Evolutionary conservation across 2,329 filamentous ascomycete genomes (phyloP).

Genomic region (Helotiales sp.): DNA sequence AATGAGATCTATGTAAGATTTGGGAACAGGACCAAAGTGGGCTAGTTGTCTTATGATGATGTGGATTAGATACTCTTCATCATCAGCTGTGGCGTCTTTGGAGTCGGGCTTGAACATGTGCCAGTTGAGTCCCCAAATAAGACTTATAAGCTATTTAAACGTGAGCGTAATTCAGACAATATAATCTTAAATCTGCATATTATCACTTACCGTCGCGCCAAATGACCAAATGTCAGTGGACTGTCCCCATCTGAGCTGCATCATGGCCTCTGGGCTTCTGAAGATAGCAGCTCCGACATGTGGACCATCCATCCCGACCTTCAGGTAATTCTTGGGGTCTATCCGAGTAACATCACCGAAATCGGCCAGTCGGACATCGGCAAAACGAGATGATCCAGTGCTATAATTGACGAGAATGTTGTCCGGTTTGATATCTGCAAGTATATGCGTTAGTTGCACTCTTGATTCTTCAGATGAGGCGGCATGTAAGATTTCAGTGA

Average conservation of each 20-base stretch:
- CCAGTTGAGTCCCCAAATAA: slow-evolving; percentile 38
- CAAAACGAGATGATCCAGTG: slow-evolving; percentile 40
- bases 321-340: slow-evolving; percentile 35
- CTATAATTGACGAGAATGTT: slow-evolving; percentile 47
- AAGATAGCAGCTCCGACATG: slow-evolving; percentile 46
- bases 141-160: slow-evolving; percentile 37
- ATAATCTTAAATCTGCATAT: background rate
- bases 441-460: slow-evolving; percentile 27
- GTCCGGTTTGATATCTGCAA: slow-evolving; percentile 44
- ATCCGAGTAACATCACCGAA: slow-evolving; percentile 40
- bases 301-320: slow-evolving; percentile 31
- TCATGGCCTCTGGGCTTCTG: slow-evolving; percentile 45
- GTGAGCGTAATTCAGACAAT: slow-evolving; percentile 31
- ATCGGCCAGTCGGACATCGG: slow-evolving; percentile 45
- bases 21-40: slow-evolving; percentile 34
- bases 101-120: slow-evolving; percentile 38
- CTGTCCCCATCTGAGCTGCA: slow-evolving; percentile 45
- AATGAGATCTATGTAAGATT: slow-evolving; percentile 36
- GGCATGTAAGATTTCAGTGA: slow-evolving; percentile 23
- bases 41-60: slow-evolving; percentile 36
- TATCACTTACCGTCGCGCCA: slow-evolving; percentile 43
- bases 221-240: slow-evolving; percentile 50
- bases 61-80: slow-evolving; percentile 35
- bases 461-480: slow-evolving; percentile 26
- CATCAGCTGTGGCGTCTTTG: slow-evolving; percentile 34